phyloP scores from a whole-genome alignment of 2,329 filamentous ascomycete species.

The Botrytis sinoallii region DNA sequence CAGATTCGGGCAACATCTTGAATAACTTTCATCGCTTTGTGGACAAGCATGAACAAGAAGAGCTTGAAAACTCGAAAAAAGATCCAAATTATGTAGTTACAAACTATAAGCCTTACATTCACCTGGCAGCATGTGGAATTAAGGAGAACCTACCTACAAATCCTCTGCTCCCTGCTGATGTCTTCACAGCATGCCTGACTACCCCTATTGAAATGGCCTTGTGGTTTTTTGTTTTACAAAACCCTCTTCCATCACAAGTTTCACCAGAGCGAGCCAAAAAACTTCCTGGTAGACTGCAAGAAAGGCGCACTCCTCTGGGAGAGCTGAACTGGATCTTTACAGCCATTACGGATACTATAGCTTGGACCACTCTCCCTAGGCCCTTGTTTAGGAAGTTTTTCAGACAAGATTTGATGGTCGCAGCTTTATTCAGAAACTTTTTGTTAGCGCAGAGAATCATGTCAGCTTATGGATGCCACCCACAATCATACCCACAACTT shows the following conservation, averaged over 20 bases:
- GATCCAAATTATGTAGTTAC: slow-evolving; percentile 84
- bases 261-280: slow-evolving; percentile 81
- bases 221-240: slow-evolving; percentile 93
- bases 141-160: slow-evolving; percentile 95
- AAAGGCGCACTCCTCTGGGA: slow-evolving; percentile 87
- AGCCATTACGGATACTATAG: slow-evolving; percentile 97
- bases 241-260: slow-evolving; percentile 60
- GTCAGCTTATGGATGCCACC: slow-evolving; percentile 93
- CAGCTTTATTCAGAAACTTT: slow-evolving; percentile 93
- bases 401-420: slow-evolving; percentile 97
- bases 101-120: slow-evolving; percentile 68
- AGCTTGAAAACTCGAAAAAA: slow-evolving; percentile 68
- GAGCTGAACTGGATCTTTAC: slow-evolving; percentile 99
- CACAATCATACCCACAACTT: slow-evolving; percentile 86
- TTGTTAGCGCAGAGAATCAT: slow-evolving; percentile 92
- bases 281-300: slow-evolving; percentile 86
- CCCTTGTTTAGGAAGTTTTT: slow-evolving; percentile 96
- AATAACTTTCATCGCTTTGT: slow-evolving; percentile 92
- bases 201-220: slow-evolving; percentile 97
- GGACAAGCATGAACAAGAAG: slow-evolving; percentile 90
- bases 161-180: slow-evolving; percentile 84
- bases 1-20: slow-evolving; percentile 92
- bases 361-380: slow-evolving; percentile 91
- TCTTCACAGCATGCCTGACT: slow-evolving; percentile 94
- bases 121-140: slow-evolving; percentile 85